Evolutionary conservation across 2,329 filamentous ascomycete species (phyloP), one percentile per base, ranked within the genome.

Genomic region (Nemania diffusa): DNA sequence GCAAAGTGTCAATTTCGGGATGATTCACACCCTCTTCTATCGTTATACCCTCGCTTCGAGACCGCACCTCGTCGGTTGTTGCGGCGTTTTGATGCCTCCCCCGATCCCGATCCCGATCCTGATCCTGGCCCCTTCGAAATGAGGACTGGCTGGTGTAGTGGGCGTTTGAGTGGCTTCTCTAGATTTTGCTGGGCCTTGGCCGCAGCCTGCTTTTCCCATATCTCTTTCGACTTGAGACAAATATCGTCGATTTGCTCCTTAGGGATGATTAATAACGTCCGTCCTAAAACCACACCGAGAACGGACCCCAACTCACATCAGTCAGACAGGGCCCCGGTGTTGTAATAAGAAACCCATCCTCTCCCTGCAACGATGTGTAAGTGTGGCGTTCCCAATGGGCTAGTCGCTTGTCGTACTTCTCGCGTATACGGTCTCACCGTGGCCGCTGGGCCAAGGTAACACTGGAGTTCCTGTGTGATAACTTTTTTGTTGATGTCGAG

Each of bases 241-340:
- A 89, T 87, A 72, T 89, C 87, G 73, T 89, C 85, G 70, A 89
- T 88, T 81, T 89, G 87, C 78, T 88, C 86, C 87, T 88, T 73
- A 62, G 63, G 46, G 29, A 63, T 56, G 55, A 64, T 70, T 60
- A 68, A 70, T 59, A 64, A 42, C 59, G 48, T 57, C 55, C 59
- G 48, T 57, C 55, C 48, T 29, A 42, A 37, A 56, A 42, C 61
- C 60, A 57, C 61, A 55, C 40, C 42, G 44, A 65, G 62, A 60
- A 55, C 20, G 48, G 51, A 44, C 34, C 57, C 58, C 61, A 63
- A 64, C 86, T 83, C 78, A 88, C 87, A 80, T 89, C 87, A 71
- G 85, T 87, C 71, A 89, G 76, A 74, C 85, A 88, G 62, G 83
- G 80, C 37, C 87, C 87, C 7, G 85, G 84, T 2, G 86, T 88